phyloP scores from a whole-genome alignment of 257 asterid species.

The Cinchona pubescens region DNA sequence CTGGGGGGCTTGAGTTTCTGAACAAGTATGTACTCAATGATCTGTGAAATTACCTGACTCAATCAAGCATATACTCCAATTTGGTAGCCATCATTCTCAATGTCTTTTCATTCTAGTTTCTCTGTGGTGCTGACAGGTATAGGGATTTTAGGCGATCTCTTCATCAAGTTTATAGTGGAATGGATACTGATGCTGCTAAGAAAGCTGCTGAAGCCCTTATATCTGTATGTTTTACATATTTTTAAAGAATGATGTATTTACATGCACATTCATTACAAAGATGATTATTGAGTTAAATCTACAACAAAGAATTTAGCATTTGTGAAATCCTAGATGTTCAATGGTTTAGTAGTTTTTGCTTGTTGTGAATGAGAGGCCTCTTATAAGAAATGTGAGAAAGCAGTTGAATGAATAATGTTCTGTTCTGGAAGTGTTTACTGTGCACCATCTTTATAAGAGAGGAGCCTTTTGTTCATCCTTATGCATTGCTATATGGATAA shows the following conservation, averaged over 20 bases:
- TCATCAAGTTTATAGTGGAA: conserved; percentile 60
- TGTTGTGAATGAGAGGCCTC: not conserved
- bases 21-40: conserved; percentile 50
- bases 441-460: not conserved
- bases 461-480: not conserved
- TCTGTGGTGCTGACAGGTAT: conserved; percentile 53
- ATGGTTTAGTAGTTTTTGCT: not conserved
- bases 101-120: not conserved
- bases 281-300: not conserved
- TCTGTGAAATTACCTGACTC: not conserved
- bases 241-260: conserved; percentile 17
- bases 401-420: not conserved
- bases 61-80: not conserved
- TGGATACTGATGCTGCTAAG: conserved; percentile 54
- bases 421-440: not conserved
- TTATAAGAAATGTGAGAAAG: not conserved
- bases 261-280: not conserved
- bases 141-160: conserved; percentile 81
- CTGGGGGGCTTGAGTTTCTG: conserved; percentile 91
- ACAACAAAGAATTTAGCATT: not conserved
- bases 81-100: not conserved
- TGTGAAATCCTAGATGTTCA: not conserved
- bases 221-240: conserved; percentile 48
- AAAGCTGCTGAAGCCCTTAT: conserved; percentile 81
- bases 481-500: not conserved